Conservation (phyloP, 164 flowering plant species). For the Macadamia tetraphylla region DNA sequence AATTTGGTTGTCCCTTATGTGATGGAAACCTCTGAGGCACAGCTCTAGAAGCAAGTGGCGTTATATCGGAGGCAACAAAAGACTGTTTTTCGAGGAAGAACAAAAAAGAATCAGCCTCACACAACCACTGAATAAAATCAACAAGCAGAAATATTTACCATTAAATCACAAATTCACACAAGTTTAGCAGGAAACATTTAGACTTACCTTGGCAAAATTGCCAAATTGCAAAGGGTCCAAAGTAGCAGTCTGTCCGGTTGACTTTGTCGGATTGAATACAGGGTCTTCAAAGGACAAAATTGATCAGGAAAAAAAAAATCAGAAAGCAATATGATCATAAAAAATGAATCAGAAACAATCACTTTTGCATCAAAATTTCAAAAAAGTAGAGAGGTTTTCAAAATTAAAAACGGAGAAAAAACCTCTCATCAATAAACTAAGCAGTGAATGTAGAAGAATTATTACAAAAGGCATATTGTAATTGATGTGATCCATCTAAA, state of each 20-base stretch:
- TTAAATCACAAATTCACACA: background rate
- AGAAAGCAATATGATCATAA: background rate
- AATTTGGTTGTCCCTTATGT: conserved; percentile 30
- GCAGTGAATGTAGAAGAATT: no score
- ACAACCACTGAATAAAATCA: background rate
- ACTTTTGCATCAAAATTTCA: no score
- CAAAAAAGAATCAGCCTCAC: conserved; percentile 2
- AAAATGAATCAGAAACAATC: no score
- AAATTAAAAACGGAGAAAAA: no score
- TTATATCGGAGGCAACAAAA: conserved; percentile 17
- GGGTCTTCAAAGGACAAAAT: conserved; percentile 25
- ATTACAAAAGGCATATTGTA: no score
- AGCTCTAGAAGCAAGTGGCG: conserved; percentile 20
- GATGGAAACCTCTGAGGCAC: conserved; percentile 27
- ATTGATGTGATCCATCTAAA: no score
- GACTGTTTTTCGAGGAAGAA: conserved; percentile 18
- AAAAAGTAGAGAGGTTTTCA: no score
- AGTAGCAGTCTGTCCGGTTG: conserved; percentile 28
- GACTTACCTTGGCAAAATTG: conserved; percentile 40
- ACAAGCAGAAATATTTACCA: background rate
- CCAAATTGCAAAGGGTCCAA: conserved; percentile 38
- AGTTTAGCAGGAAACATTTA: background rate
- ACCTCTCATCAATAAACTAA: no score
- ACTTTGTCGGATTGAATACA: conserved; percentile 33
- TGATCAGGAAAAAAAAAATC: background rate